Evolutionary conservation across 176 grass and related monocot genomes (phyloP).

Genomic region (Echinochloa phyllopogon): DNA sequence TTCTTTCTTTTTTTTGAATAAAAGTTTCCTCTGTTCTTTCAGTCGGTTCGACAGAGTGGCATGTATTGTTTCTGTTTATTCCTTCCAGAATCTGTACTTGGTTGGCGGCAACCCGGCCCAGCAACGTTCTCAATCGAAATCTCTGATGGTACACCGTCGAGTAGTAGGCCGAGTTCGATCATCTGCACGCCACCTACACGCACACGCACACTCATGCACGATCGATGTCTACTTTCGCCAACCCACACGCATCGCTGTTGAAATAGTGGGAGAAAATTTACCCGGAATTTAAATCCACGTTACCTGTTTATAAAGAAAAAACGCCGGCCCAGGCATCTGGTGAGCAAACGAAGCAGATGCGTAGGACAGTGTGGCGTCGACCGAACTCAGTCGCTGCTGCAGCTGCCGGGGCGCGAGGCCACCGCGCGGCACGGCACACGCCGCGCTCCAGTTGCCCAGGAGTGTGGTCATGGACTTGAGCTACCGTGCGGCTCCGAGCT

Average conservation of each 20-base stretch:
- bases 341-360: background rate
- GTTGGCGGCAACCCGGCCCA: too few relatives aligned
- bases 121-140: background rate
- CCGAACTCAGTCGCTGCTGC: background rate
- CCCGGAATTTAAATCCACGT: too few relatives aligned
- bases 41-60: background rate
- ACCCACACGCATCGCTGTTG: background rate
- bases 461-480: constrained; percentile 19
- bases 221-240: background rate
- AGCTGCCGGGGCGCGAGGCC: background rate
- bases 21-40: background rate
- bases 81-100: too few relatives aligned
- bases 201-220: background rate
- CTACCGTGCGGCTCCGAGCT: background rate
- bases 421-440: background rate
- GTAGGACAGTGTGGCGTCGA: background rate
- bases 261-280: background rate
- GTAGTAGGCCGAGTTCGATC: background rate
- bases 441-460: background rate
- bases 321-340: too few relatives aligned
- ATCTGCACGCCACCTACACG: background rate
- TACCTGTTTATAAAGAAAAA: too few relatives aligned
- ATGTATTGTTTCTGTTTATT: background rate
- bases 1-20: too few relatives aligned
- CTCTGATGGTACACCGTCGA: background rate